Percentiles rank a stretch among this genome's conserved stretches.
Evolutionary conservation across 148 eudicot species (phyloP).

Genomic region (Mesembryanthemum crystallinum): DNA sequence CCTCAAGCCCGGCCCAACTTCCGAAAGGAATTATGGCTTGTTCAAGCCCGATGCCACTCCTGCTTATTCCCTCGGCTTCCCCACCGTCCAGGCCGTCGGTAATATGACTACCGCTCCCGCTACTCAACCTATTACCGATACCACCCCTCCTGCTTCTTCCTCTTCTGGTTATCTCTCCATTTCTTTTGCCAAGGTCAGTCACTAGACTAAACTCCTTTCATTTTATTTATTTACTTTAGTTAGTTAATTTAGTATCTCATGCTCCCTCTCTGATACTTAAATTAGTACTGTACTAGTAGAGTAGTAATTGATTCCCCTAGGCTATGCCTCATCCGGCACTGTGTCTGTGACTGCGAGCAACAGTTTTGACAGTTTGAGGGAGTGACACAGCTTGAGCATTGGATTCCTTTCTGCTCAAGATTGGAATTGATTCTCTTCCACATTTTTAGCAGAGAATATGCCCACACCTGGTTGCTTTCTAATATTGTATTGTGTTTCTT

Average conservation of each 20-base stretch:
- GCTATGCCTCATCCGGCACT: not conserved
- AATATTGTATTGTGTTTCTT: not conserved
- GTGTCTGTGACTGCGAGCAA: not conserved
- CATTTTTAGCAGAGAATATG: not conserved
- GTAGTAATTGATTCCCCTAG: too few species aligned
- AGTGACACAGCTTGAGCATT: not conserved
- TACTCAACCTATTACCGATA: not conserved
- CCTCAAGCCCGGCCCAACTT: conserved; percentile 85
- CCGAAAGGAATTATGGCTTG: conserved; percentile 87
- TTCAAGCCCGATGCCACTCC: conserved; percentile 87
- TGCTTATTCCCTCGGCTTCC: conserved; percentile 58
- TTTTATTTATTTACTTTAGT: too few species aligned
- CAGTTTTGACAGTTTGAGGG: too few species aligned
- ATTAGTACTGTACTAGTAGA: too few species aligned
- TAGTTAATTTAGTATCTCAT: too few species aligned
- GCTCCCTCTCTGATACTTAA: too few species aligned
- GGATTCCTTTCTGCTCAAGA: conserved; percentile 15
- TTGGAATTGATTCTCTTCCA: not conserved
- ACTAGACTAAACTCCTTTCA: too few species aligned
- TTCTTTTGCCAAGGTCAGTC: conserved; percentile 56
- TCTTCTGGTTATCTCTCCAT: conserved; percentile 65
- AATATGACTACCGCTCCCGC: conserved; percentile 23
- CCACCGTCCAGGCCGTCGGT: conserved; percentile 27
- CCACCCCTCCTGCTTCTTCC: conserved; percentile 35
- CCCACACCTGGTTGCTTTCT: not conserved